Base-by-base conservation (phyloP, 148 eudicot species). In the Heliosperma pusillum region DNA sequence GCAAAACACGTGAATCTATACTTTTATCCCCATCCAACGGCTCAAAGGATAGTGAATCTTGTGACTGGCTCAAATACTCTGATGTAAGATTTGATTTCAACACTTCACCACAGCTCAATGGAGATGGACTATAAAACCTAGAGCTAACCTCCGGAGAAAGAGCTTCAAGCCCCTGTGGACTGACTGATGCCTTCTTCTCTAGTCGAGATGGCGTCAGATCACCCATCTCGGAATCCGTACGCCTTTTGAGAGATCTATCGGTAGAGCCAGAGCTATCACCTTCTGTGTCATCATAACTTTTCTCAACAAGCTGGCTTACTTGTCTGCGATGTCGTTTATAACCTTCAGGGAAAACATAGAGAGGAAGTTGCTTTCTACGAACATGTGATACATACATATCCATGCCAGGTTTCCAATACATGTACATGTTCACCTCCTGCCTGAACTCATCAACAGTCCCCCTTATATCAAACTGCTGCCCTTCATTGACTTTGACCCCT, bases 351-450 rank as follows among this genome's bases (percentile, higher is more conserved):
- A 83, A 86, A 13, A 88, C 88, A 87, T 85, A 91, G 26, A 76
- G 52, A 3, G 98, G 98, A 59, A 93, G 85, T 79, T 84, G 90
- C 85, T 83, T 89, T 84, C 91, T 88, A 25, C 85, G 87, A 52
- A 91, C 87, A 84, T 93, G 95, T 72, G 90, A 91, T 22, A 93
- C 89, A 61, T 74, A 85, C 26, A 91, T 82, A 69, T 87, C 90
- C 98, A 91, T 91, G 66, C 93, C 93, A 58, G 93, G 95, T 78
- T 85, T 91, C 97, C 97, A 91, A 74, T 85, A 88, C 82, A 76
- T 52, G 59, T 88, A 93, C 82, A 79, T 78, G 74, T 81, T 83
- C 50, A 93, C 86, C 13, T 86, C 83, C 68, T 83, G 89, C 85
- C 85, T 90, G 76, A 91, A 94, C 73, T 88, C 87, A 62, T 94